Conservation (phyloP, 2,329 filamentous ascomycete species). For the Xylariaceae sp. region DNA sequence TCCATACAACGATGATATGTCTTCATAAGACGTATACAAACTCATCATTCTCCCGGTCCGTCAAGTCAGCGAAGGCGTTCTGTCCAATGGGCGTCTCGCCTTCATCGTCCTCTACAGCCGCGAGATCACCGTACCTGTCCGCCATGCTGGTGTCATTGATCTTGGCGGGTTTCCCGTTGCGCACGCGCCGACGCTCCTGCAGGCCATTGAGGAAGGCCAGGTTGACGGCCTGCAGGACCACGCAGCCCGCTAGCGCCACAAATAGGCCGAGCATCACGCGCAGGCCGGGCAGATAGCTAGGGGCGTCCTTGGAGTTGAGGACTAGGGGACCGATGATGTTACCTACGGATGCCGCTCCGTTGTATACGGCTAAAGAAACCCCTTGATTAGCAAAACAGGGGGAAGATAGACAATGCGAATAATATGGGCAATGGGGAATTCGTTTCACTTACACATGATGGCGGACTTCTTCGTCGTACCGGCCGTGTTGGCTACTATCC, state of each 20-base stretch:
- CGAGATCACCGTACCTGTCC: slow-evolving; percentile 38
- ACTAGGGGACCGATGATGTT: slow-evolving; percentile 63
- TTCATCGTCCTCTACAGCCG: slow-evolving; percentile 25
- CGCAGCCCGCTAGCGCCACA: slow-evolving; percentile 45
- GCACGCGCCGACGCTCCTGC: slow-evolving; percentile 49
- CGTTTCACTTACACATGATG: slow-evolving; percentile 42
- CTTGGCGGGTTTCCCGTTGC: slow-evolving; percentile 54
- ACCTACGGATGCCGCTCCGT: slow-evolving; percentile 55
- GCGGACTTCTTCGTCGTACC: slow-evolving; percentile 63
- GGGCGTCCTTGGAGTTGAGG: slow-evolving; percentile 53
- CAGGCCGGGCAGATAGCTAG: slow-evolving; percentile 53
- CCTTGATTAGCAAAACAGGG: too few species aligned
- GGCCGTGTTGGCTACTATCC: slow-evolving; percentile 64
- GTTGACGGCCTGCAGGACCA: slow-evolving; percentile 49
- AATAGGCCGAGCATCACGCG: slow-evolving; percentile 51
- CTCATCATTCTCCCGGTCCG: slow-evolving; percentile 62
- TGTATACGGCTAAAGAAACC: slow-evolving; percentile 43
- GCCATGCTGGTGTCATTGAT: slow-evolving; percentile 59
- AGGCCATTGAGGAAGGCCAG: slow-evolving; percentile 51
- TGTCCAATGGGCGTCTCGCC: slow-evolving; percentile 36
- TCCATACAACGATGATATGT: not conserved
- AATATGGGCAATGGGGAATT: not conserved
- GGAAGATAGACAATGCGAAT: not conserved
- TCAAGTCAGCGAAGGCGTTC: slow-evolving; percentile 53
- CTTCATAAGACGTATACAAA: slow-evolving; percentile 40